Evolutionary conservation across 148 eudicot species (phyloP).

Genomic region (Vaccinium myrtillus): DNA sequence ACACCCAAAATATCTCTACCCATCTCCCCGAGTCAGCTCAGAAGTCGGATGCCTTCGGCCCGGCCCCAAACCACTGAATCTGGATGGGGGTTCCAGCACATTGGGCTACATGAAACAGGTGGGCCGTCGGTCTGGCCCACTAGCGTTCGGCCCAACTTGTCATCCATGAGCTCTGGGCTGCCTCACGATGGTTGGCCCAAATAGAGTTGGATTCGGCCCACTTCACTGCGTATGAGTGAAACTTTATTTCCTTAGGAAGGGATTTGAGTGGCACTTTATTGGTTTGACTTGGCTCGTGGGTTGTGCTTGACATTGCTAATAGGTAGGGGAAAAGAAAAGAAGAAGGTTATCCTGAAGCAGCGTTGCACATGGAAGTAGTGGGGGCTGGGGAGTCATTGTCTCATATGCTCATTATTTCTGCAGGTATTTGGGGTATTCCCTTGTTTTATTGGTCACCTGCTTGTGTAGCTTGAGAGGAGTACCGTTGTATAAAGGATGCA

Average conservation of each 20-base stretch:
- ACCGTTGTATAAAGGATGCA: neutral
- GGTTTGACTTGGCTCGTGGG: neutral
- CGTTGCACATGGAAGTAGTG: neutral
- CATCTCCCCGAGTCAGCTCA: too few species aligned
- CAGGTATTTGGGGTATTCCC: neutral
- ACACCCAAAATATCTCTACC: too few species aligned
- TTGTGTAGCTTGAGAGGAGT: conserved; percentile 1
- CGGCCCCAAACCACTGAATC: too few species aligned
- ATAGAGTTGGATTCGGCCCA: too few species aligned
- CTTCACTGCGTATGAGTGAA: neutral
- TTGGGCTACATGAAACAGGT: too few species aligned
- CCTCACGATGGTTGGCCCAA: too few species aligned
- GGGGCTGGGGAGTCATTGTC: neutral
- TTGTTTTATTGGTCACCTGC: conserved; percentile 1
- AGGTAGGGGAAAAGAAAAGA: neutral
- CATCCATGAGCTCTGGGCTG: too few species aligned
- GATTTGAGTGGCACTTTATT: neutral
- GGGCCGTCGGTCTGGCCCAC: too few species aligned
- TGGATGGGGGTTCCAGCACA: too few species aligned
- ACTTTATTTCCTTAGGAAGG: neutral
- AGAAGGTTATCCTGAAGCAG: neutral
- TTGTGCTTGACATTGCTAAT: neutral
- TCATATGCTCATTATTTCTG: neutral
- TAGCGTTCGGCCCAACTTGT: too few species aligned
- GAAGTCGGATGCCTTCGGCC: too few species aligned